Base-by-base conservation (phyloP, 2,329 filamentous ascomycete species). In the Ophioceras dolichostomum region DNA sequence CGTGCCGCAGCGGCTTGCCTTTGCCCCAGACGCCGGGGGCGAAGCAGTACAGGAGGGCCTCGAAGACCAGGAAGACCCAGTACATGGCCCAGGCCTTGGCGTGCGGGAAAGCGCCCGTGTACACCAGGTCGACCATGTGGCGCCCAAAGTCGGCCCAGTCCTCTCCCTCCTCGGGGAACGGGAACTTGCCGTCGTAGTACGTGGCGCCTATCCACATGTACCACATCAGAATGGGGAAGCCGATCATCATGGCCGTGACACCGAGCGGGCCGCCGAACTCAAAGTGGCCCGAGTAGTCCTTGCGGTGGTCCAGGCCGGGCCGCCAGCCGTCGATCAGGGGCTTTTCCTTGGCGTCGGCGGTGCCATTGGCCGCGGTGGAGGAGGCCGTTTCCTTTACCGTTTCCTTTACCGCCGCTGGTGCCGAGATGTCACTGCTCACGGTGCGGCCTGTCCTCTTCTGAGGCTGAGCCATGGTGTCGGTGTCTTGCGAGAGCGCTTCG, bases 151-250 rank as follows among this genome's bases (percentile, higher is more conserved):
- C 78, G 10, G 53, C 47, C 55, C 75, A 74, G 47, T 68, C 78
- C 65, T 94, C 71, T 30, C 73, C 82, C 31, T 73, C 56, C 2
- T 63, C 62, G 2, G 76, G 83, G 31, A 65, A 62, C 13, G 91
- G 91, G 36, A 93, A 68, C 45, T 83, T 78, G 48, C 89, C 89
- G 54, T 86, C 67, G 62, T 95, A 98, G 64, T 89, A 94, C 35
- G 80, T 88, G 24, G 89, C 83, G 36, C 91, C 91, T 58, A 94
- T 79, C 88, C 88, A 96, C 88, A 98, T 94, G 65, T 95, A 96
- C 73, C 85, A 95, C 89, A 96, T 96, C 49, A 98, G 72, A 27
- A 79, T 44, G n/a, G 91, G 91, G 61, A 96, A 98, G 32, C 82
- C 76, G 44, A 87, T 70, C 86, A 96, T 96, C 75, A 95, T 87